phyloP scores from a whole-genome alignment of 2,329 filamentous ascomycete species.

The Diaporthe batatas region DNA sequence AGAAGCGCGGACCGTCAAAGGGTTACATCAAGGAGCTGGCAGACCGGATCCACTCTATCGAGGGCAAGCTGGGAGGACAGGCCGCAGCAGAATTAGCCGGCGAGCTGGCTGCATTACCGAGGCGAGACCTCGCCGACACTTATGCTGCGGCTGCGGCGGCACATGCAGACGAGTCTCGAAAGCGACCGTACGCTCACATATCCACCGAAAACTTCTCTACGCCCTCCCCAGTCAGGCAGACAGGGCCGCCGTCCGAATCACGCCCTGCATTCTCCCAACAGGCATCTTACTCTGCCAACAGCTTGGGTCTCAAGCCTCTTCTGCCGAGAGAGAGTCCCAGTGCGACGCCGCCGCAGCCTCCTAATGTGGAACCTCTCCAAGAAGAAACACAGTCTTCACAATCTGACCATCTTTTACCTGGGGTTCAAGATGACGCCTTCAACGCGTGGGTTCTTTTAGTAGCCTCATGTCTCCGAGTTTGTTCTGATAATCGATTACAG shows the following conservation, averaged over 20 bases:
- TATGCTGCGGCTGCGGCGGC: slow-evolving; percentile 62
- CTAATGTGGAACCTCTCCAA: slow-evolving; percentile 31
- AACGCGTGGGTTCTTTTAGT: slow-evolving; percentile 55
- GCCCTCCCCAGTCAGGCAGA: slow-evolving; percentile 57
- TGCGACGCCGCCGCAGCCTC: slow-evolving; percentile 15
- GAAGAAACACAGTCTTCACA: slow-evolving; percentile 23
- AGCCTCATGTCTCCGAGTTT: no score
- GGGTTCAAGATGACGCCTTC: slow-evolving; percentile 61
- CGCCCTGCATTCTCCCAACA: slow-evolving; percentile 59
- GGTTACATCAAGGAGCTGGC: slow-evolving; percentile 95
- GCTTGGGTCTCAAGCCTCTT: slow-evolving; percentile 61
- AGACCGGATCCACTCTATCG: slow-evolving; percentile 84
- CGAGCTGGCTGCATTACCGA: slow-evolving; percentile 53
- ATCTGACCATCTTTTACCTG: slow-evolving; percentile 46
- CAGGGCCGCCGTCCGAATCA: slow-evolving; percentile 63
- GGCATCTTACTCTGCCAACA: slow-evolving; percentile 55
- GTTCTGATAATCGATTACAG: slow-evolving; percentile 50
- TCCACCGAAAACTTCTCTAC: slow-evolving; percentile 58
- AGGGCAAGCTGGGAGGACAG: slow-evolving; percentile 76
- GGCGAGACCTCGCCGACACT: slow-evolving; percentile 61
- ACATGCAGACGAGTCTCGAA: slow-evolving; percentile 54
- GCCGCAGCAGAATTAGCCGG: slow-evolving; percentile 58
- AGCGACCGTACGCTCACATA: slow-evolving; percentile 64
- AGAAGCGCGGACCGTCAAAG: slow-evolving; percentile 91
- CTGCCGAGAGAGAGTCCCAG: slow-evolving; percentile 49